Evolutionary conservation across 345 rosid species (phyloP).

Genomic region (Moricandia arvensis): DNA sequence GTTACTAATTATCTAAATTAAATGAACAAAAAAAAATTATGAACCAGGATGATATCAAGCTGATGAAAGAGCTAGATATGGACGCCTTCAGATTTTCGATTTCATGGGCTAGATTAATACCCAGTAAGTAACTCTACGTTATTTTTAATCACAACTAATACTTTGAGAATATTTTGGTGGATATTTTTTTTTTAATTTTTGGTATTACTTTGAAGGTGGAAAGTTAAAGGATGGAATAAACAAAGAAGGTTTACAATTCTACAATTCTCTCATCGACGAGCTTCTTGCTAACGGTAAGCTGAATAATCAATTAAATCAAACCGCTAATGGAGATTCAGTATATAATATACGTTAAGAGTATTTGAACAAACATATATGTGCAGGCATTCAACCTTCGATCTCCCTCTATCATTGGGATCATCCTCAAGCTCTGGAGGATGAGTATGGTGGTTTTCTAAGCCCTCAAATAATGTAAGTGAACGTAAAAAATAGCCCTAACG

Average conservation of each 20-base stretch:
- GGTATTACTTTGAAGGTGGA: slow-evolving; percentile 20
- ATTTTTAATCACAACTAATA: background rate
- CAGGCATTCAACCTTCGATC: slow-evolving; percentile 42
- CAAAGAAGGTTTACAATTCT: slow-evolving; percentile 41
- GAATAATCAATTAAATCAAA: background rate
- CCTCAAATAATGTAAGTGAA: slow-evolving; percentile 41
- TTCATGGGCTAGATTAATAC: slow-evolving; percentile 54
- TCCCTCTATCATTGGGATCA: slow-evolving; percentile 57
- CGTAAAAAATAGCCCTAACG: background rate
- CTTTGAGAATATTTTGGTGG: background rate
- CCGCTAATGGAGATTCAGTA: background rate
- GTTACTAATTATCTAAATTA: background rate
- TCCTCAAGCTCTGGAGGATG: slow-evolving; percentile 49
- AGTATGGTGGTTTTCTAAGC: slow-evolving; percentile 47
- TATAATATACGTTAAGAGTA: background rate
- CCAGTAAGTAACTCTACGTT: slow-evolving; percentile 34
- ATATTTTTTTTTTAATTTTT: background rate
- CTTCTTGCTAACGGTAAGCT: slow-evolving; percentile 39
- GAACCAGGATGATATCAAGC: slow-evolving; percentile 49
- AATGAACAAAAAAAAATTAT: background rate
- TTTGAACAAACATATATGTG: background rate
- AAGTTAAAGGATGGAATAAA: slow-evolving; percentile 44
- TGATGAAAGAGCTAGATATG: slow-evolving; percentile 48
- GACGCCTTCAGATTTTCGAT: slow-evolving; percentile 57
- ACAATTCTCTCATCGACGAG: slow-evolving; percentile 44